phyloP scores from a whole-genome alignment of 2,329 filamentous ascomycete species.

The Aspergillus ibericus region DNA sequence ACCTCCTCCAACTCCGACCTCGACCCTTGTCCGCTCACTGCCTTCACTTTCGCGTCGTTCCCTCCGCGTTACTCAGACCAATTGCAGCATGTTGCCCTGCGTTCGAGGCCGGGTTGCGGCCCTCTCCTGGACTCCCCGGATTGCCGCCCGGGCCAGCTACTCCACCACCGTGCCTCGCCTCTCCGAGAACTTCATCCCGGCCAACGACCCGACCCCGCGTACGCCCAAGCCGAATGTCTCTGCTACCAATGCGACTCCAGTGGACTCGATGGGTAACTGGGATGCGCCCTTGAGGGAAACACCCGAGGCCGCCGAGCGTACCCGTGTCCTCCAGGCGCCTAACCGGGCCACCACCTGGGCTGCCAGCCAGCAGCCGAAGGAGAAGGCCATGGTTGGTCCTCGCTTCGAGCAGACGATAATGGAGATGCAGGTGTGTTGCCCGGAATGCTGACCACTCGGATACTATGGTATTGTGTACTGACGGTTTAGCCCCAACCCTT shows the following conservation, averaged over 20 bases:
- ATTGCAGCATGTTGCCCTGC: conserved; percentile 46
- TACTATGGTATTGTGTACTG: too few species aligned
- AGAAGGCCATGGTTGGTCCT: conserved; percentile 85
- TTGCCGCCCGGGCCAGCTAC: conserved; percentile 40
- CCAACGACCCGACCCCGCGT: conserved; percentile 59
- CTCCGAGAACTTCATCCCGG: conserved; percentile 43
- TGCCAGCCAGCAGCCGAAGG: conserved; percentile 76
- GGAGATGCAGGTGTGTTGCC: conserved; percentile 79
- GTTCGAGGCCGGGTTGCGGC: conserved; percentile 48
- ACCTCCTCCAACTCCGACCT: conserved; percentile 27
- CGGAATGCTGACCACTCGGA: too few species aligned
- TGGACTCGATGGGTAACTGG: conserved; percentile 48
- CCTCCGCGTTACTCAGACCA: conserved; percentile 13
- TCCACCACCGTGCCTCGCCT: conserved; percentile 45
- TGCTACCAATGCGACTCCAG: conserved; percentile 60
- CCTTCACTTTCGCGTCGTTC: conserved; percentile 15
- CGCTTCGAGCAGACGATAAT: conserved; percentile 98
- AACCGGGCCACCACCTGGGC: conserved; percentile 84
- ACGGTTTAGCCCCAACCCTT: conserved; percentile 87
- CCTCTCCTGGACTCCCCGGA: conserved; percentile 39
- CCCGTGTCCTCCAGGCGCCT: conserved; percentile 72
- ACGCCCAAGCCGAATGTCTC: conserved; percentile 57
- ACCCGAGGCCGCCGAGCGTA: conserved; percentile 55
- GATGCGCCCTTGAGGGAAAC: conserved; percentile 59
- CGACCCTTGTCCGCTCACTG: conserved; percentile 13